Evolutionary conservation across 164 flowering plant species (phyloP), one percentile per base, ranked within the genome.

Genomic region (Chloranthus sessilifolius): DNA sequence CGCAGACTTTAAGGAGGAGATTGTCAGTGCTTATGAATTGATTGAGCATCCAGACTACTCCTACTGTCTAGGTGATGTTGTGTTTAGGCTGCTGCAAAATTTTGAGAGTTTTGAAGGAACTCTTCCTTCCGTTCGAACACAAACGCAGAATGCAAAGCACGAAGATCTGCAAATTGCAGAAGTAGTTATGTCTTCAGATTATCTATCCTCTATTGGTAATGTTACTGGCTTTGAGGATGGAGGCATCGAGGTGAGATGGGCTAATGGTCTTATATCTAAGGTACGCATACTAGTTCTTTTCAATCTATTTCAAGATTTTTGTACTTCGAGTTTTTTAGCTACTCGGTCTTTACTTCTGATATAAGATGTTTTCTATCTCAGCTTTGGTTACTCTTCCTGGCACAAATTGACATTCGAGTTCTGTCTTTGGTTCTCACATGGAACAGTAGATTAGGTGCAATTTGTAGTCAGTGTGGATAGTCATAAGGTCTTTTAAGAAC

Each of bases 11-110:
- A 31, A 44, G 40, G 81, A 63, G 61, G 90, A 81, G 65, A 77
- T 66, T 38, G 81, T 81, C 40, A 85, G 96, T 67, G 88, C 85
- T 0, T 91, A 85, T 71, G 96, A 92, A 70, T 65, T 92, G 57
- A 57, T 77, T 61, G 97, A 86, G 60, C 96, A 92, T 75, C 95
- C 91, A 24, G 85, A 80, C 35, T 84, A 64, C 62, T 64, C 74
- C 31, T 88, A 28, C 61, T 70, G 71, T 53, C 63, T 74, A 12
- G 95, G 99, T 22, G 96, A 88, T 59, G 62, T 80, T 25, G 95
- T 92, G 36, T 72, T 76, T 48, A 68, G 64, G 66, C 34, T 67
- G 56, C 9, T 38, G 15, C 52, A 36, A 37, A 2, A 25, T 39
- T 37, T 34, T 8, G 42, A 52, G 23, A 39, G 17, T 52, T 50